Percentiles rank a stretch among this genome's conserved stretches.
phyloP scores from a whole-genome alignment of 768 basidiomycete genomes.

The Flagelloscypha sp. region DNA sequence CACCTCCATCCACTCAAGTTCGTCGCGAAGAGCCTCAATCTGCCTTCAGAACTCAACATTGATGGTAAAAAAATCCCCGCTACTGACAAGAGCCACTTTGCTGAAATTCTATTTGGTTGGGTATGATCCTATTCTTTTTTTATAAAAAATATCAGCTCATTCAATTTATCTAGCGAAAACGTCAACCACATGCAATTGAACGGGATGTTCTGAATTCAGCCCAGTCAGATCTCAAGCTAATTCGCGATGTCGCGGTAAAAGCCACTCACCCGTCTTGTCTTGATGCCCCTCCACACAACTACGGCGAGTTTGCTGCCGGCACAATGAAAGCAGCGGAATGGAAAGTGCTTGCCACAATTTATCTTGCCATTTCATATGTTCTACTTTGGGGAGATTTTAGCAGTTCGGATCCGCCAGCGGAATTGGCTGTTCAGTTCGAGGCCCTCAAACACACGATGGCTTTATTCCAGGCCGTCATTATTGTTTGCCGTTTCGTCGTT shows the following conservation, averaged over 20 bases:
- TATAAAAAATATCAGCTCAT: neutral
- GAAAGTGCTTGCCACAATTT: slow-evolving; percentile 6
- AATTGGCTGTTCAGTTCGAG: neutral
- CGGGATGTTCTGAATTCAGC: too few relatives aligned
- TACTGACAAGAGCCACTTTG: neutral
- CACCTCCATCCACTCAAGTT: too few relatives aligned
- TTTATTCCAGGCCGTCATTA: slow-evolving; percentile 17
- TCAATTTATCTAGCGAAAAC: neutral
- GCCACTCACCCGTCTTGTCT: slow-evolving; percentile 15
- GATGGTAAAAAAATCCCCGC: too few relatives aligned
- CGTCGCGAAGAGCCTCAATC: too few relatives aligned
- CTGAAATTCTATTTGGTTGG: neutral
- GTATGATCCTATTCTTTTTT: neutral
- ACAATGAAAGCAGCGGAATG: slow-evolving; percentile 15
- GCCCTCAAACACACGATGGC: slow-evolving; percentile 21
- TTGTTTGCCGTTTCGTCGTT: slow-evolving; percentile 13
- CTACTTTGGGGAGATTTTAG: slow-evolving; percentile 10
- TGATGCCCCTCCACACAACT: slow-evolving; percentile 12
- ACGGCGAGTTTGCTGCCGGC: slow-evolving; percentile 10
- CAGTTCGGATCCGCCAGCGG: neutral
- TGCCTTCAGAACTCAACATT: too few relatives aligned
- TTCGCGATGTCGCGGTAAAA: too few relatives aligned
- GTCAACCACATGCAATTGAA: neutral
- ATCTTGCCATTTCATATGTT: slow-evolving; percentile 14
- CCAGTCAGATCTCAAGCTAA: too few relatives aligned